Conservation (phyloP, 1,139 yeast species). For the Sugiyamaella paludigena region DNA sequence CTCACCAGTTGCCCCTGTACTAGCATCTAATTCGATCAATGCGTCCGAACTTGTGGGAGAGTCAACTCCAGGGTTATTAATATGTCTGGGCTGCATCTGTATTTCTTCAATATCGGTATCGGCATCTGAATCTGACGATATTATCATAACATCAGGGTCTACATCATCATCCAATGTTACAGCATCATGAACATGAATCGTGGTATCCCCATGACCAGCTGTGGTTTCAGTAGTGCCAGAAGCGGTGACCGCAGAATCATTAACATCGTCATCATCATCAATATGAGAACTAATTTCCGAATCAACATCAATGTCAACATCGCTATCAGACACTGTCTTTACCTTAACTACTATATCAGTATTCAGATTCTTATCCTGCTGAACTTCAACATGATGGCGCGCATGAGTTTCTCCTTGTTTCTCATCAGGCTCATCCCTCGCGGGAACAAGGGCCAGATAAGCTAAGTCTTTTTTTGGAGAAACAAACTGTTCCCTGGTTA, state of each 20-base stretch:
- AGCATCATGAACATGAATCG: too few relatives aligned
- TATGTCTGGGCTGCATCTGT: slow-evolving; percentile 10
- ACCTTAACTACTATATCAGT: not conserved
- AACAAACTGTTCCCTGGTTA: slow-evolving; percentile 60
- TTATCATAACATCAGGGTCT: slow-evolving; percentile 10
- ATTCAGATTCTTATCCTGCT: slow-evolving; percentile 41
- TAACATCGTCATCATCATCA: not conserved
- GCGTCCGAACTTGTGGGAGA: slow-evolving; percentile 3
- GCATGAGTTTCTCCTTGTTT: not conserved
- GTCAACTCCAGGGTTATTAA: not conserved
- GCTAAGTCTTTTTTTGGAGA: slow-evolving; percentile 84
- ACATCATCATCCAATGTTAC: too few relatives aligned
- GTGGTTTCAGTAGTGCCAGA: not conserved
- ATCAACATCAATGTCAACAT: not conserved
- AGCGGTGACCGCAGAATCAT: not conserved
- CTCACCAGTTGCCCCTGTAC: slow-evolving; percentile 1
- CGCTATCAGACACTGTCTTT: not conserved
- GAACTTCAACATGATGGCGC: too few relatives aligned
- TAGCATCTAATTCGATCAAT: slow-evolving; percentile 1
- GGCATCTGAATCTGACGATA: slow-evolving; percentile 13
- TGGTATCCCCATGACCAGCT: too few relatives aligned
- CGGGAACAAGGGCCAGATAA: slow-evolving; percentile 68
- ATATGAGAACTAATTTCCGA: not conserved
- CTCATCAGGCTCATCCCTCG: slow-evolving; percentile 34
- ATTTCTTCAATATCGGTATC: slow-evolving; percentile 16